These are phyloP conservation scores for Penicillium cataractarum DNA, from an alignment of 495 filamentous ascomycete species.

Conservation along the genomic window DNA sequence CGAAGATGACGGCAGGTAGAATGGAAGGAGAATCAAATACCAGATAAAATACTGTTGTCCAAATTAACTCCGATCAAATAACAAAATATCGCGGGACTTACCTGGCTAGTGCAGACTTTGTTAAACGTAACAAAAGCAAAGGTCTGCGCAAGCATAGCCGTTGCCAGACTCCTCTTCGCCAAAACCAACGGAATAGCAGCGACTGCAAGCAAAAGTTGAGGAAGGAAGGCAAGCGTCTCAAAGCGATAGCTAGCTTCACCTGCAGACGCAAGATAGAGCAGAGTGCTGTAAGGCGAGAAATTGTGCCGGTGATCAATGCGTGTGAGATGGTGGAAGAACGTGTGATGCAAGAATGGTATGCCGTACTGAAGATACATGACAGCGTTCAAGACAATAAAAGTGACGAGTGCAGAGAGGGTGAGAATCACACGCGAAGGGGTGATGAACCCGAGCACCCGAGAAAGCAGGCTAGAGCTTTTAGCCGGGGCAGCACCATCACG, in stretches of 20 bases:
- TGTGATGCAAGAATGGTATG: slow-evolving; percentile 78
- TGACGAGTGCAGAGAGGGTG: slow-evolving; percentile 63
- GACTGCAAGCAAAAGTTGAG: slow-evolving; percentile 78
- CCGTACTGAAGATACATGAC: slow-evolving; percentile 79
- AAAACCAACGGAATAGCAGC: slow-evolving; percentile 74
- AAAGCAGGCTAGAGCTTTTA: slow-evolving; percentile 11
- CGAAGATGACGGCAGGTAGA: slow-evolving; percentile 82
- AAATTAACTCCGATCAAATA: neutral
- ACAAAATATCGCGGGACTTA: slow-evolving; percentile 37
- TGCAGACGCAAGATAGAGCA: slow-evolving; percentile 82
- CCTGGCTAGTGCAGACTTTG: slow-evolving; percentile 98
- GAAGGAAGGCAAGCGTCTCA: slow-evolving; percentile 84
- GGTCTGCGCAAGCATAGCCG: slow-evolving; percentile 96
- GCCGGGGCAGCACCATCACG: slow-evolving; percentile 23
- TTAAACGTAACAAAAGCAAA: slow-evolving; percentile 98
- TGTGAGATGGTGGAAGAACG: slow-evolving; percentile 88
- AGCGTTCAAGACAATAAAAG: slow-evolving; percentile 72
- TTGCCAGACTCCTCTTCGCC: slow-evolving; percentile 81
- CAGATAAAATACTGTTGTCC: slow-evolving; percentile 85
- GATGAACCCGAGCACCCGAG: slow-evolving; percentile 53
- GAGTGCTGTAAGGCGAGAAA: slow-evolving; percentile 93
- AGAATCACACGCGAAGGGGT: slow-evolving; percentile 65
- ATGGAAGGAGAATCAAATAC: slow-evolving; percentile 91
- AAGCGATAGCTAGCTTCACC: slow-evolving; percentile 53
- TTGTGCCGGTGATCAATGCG: slow-evolving; percentile 97